Evolutionary conservation across 2,329 filamentous ascomycete genomes (phyloP).

Genomic region (Tolypocladium amazonense): DNA sequence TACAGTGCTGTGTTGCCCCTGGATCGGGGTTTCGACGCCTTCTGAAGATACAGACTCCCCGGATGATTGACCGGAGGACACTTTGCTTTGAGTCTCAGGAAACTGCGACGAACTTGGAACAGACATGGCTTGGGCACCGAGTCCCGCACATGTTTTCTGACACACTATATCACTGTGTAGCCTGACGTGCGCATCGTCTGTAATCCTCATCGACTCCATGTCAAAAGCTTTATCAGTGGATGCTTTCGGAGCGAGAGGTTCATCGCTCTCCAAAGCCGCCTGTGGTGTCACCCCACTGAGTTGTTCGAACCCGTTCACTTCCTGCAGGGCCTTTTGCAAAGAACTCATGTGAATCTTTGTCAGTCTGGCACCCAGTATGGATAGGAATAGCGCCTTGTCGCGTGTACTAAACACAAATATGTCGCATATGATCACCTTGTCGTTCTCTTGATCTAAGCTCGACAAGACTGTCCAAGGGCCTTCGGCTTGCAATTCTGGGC

Average conservation of each 20-base stretch:
- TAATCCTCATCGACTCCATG: neutral
- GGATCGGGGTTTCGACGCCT: neutral
- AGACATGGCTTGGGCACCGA: neutral
- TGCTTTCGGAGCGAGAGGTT: neutral
- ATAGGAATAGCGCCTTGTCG: neutral
- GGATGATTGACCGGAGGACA: neutral
- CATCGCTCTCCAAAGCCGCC: no score
- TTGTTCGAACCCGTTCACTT: neutral
- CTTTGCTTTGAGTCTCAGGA: neutral
- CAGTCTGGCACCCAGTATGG: neutral
- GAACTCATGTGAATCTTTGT: neutral
- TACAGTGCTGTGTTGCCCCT: neutral
- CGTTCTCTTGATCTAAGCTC: neutral
- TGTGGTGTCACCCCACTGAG: neutral
- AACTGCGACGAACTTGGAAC: neutral
- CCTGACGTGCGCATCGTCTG: neutral
- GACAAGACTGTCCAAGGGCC: constrained; percentile 1
- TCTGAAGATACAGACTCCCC: neutral
- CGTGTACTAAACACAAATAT: neutral
- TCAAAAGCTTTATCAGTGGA: neutral
- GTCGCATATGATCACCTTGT: neutral
- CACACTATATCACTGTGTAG: neutral
- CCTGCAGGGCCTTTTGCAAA: neutral
- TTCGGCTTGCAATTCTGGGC: neutral
- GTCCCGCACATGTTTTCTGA: neutral